Conservation (phyloP, 2,329 filamentous ascomycete genomes). For the Zymoseptoria passerinii region DNA sequence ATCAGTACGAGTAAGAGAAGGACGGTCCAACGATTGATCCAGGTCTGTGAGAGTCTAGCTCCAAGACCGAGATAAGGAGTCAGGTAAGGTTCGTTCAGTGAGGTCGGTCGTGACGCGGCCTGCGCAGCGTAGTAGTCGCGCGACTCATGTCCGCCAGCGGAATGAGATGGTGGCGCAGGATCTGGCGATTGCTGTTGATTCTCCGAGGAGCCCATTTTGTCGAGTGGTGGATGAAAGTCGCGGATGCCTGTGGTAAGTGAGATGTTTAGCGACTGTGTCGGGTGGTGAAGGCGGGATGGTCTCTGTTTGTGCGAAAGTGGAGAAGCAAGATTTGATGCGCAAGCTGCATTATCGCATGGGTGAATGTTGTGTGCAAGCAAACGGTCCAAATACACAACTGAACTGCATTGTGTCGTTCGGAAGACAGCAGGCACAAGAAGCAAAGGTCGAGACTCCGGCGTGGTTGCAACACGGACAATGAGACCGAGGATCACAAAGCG, state of each 20-base stretch:
- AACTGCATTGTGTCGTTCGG: background rate
- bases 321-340: background rate
- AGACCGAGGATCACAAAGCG: background rate
- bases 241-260: background rate
- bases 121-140: slow-evolving; percentile 51
- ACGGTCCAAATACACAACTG: background rate
- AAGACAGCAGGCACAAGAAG: background rate
- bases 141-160: slow-evolving; percentile 55
- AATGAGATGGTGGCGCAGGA: slow-evolving; percentile 50
- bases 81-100: slow-evolving; percentile 58
- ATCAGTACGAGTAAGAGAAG: slow-evolving; percentile 78
- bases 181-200: slow-evolving; percentile 48
- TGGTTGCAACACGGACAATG: background rate
- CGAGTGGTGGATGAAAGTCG: background rate
- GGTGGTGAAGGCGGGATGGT: background rate
- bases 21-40: slow-evolving; percentile 96
- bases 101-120: slow-evolving; percentile 47
- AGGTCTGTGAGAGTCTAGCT: slow-evolving; percentile 85
- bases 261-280: background rate
- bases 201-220: slow-evolving; percentile 41
- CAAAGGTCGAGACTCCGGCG: background rate
- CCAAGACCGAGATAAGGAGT: slow-evolving; percentile 89
- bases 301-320: background rate
- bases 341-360: background rate
- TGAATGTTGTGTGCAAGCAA: background rate